phyloP scores from a whole-genome alignment of 305 asterid species.

The Fraxinus latifolia region DNA sequence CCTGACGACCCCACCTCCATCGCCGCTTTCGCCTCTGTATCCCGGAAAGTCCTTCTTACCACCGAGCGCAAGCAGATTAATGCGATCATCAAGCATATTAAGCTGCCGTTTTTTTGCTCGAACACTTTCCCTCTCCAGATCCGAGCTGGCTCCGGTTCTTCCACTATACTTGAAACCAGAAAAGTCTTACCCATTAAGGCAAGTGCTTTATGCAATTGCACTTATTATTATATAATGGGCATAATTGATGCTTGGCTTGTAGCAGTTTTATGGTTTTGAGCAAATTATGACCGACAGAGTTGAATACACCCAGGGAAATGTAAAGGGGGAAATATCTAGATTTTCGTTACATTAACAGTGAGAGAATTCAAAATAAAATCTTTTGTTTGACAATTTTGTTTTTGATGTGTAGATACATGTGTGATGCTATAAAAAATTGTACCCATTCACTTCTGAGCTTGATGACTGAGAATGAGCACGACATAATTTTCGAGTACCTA shows the following conservation, averaged over 20 bases:
- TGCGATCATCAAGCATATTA: slow-evolving; percentile 55
- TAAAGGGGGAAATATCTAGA: neutral
- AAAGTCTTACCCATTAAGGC: slow-evolving; percentile 89
- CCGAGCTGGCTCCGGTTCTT: slow-evolving; percentile 81
- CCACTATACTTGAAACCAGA: slow-evolving; percentile 58
- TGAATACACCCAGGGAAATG: neutral
- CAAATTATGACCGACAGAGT: neutral
- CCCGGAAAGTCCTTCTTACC: slow-evolving; percentile 55
- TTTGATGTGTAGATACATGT: slow-evolving; percentile 47
- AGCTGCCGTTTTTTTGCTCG: slow-evolving; percentile 65
- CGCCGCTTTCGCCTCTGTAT: slow-evolving; percentile 40
- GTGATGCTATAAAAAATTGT: no score
- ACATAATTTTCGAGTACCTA: no score
- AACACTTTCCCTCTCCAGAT: slow-evolving; percentile 85
- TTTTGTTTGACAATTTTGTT: neutral
- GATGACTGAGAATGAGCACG: no score
- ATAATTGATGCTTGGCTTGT: neutral
- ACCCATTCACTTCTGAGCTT: no score
- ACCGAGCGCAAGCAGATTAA: slow-evolving; percentile 84
- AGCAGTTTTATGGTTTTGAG: neutral
- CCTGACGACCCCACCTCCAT: slow-evolving; percentile 56
- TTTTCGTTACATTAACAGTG: neutral
- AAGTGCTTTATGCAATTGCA: slow-evolving; percentile 14
- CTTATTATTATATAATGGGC: neutral
- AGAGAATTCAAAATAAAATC: no score